Percentiles rank a stretch among this genome's conserved stretches.
Evolutionary conservation across 2,329 filamentous ascomycete species (phyloP).

Genomic region (Cordyceps cateniannulata): DNA sequence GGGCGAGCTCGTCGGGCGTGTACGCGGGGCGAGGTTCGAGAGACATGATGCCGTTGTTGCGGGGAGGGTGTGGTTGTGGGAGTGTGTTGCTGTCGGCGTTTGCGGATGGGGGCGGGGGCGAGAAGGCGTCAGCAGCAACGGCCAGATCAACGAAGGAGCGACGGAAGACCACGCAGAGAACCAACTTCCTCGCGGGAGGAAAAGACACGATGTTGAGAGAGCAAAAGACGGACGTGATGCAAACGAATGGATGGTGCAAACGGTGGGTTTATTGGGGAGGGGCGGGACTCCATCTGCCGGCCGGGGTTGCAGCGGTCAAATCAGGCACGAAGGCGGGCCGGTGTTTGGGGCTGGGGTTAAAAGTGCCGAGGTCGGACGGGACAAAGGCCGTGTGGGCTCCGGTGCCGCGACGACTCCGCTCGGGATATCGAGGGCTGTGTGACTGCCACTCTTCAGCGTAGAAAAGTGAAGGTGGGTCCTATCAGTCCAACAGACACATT

Average conservation of each 20-base stretch:
- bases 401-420: not conserved
- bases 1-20: conserved; percentile 68
- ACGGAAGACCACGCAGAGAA: too few relatives aligned
- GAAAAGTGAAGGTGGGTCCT: too few relatives aligned
- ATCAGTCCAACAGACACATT: too few relatives aligned
- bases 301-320: not conserved
- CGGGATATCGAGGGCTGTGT: too few relatives aligned
- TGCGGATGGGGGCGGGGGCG: not conserved
- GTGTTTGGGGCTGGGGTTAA: not conserved
- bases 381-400: not conserved
- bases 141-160: not conserved
- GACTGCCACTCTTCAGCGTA: too few relatives aligned
- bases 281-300: not conserved
- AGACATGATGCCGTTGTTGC: conserved; percentile 54
- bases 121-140: too few relatives aligned
- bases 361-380: not conserved
- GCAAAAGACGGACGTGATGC: not conserved
- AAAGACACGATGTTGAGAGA: too few relatives aligned
- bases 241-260: too few relatives aligned
- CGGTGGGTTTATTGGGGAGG: not conserved
- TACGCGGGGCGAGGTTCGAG: conserved; percentile 71
- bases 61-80: not conserved
- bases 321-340: not conserved
- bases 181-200: too few relatives aligned
- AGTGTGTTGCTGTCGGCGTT: not conserved